phyloP scores from a whole-genome alignment of 352 stramenopile genomes.

The Phytophthora rubi region DNA sequence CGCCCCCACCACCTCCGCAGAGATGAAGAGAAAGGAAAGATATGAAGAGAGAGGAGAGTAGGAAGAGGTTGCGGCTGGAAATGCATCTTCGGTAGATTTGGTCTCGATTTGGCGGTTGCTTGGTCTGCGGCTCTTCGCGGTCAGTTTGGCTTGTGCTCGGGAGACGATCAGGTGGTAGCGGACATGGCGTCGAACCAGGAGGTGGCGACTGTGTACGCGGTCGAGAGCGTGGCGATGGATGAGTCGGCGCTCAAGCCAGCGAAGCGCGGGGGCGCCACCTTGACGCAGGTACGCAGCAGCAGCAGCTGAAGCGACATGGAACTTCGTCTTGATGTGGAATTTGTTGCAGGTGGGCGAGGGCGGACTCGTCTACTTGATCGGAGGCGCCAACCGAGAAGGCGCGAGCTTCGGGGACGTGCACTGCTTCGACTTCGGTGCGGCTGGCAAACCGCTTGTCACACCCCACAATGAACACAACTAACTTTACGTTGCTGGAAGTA shows the following conservation, averaged over 20 bases:
- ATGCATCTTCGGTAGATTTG: too few relatives aligned
- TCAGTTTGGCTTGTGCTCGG: slow-evolving; percentile 19
- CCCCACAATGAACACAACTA: not conserved
- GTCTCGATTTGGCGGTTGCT: not conserved
- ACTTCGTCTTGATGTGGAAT: not conserved
- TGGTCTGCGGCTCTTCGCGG: slow-evolving; percentile 23
- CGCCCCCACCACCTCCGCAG: slow-evolving; percentile 34
- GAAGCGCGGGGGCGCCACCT: slow-evolving; percentile 54
- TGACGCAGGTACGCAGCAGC: slow-evolving; percentile 47
- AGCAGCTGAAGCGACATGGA: not conserved
- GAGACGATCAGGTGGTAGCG: not conserved
- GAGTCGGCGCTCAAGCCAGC: slow-evolving; percentile 20
- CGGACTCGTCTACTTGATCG: slow-evolving; percentile 63
- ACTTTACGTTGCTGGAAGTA: not conserved
- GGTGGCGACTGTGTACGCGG: not conserved
- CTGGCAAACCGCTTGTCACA: not conserved
- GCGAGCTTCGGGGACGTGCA: slow-evolving; percentile 63
- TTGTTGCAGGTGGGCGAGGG: slow-evolving; percentile 26
- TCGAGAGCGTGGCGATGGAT: slow-evolving; percentile 9
- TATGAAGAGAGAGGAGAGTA: not conserved
- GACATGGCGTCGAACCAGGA: slow-evolving; percentile 12
- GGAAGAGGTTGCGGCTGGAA: not conserved
- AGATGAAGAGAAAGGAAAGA: not conserved
- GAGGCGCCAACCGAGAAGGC: slow-evolving; percentile 61
- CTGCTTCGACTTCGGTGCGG: slow-evolving; percentile 57